Conservation (phyloP, 2,329 filamentous ascomycete species). For the Aspergillus aculeatinus region DNA sequence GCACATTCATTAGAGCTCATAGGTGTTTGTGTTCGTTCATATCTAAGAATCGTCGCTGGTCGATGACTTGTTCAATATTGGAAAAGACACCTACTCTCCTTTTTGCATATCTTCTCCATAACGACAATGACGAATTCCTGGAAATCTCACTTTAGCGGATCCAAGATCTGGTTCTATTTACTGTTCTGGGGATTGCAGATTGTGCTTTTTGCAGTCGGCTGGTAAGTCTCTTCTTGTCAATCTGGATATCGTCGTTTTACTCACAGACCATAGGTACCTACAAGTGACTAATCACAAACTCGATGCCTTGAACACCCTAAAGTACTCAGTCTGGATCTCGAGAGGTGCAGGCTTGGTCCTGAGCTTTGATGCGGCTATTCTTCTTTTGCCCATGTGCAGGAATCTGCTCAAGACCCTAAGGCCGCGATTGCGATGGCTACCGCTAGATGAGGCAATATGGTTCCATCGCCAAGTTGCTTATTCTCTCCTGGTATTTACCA, state of each 20-base stretch:
- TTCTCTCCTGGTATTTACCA: constrained; percentile 76
- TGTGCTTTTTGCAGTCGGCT: constrained; percentile 78
- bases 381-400: constrained; percentile 90
- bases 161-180: constrained; percentile 75
- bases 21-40: neutral
- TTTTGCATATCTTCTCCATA: constrained; percentile 39
- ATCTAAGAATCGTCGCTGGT: constrained; percentile 26
- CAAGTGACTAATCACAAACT: constrained; percentile 69
- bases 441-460: constrained; percentile 95
- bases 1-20: neutral
- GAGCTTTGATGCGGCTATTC: constrained; percentile 79
- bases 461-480: constrained; percentile 96
- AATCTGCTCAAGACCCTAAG: constrained; percentile 81
- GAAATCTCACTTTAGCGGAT: constrained; percentile 62
- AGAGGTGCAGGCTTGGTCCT: constrained; percentile 87
- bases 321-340: constrained; percentile 93
- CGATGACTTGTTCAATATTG: constrained; percentile 16
- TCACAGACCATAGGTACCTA: constrained; percentile 64
- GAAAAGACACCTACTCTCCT: constrained; percentile 5
- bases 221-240: constrained; percentile 56
- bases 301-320: constrained; percentile 74
- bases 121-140: constrained; percentile 36
- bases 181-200: constrained; percentile 79
- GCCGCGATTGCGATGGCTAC: constrained; percentile 82
- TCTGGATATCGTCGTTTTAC: neutral